These are phyloP conservation scores for Aspergillus sp. DNA, from an alignment of 2,329 filamentous ascomycete species.

Conservation along the genomic window DNA sequence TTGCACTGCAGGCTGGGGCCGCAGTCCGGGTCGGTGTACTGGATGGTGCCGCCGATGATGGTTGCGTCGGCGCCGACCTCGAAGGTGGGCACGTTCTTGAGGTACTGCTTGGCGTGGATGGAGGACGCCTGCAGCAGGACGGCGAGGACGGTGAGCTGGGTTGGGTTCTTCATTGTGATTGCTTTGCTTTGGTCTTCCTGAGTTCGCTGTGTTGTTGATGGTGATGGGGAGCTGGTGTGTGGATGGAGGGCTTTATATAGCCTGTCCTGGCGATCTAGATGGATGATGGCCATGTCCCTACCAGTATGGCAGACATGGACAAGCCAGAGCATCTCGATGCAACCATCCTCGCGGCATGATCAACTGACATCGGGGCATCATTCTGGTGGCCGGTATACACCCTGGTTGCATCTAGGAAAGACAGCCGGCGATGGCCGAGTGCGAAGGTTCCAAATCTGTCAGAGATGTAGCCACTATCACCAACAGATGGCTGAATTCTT, in stretches of 20 bases:
- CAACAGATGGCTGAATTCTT: neutral
- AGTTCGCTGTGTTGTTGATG: neutral
- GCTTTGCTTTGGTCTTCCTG: neutral
- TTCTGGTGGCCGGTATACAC: no score
- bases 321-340: neutral
- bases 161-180: slow-evolving; percentile 1
- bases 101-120: slow-evolving; percentile 1
- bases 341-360: neutral
- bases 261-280: neutral
- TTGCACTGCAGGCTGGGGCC: slow-evolving; percentile 2
- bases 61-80: slow-evolving; percentile 1
- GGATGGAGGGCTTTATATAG: neutral
- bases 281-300: neutral
- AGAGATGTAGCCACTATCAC: neutral
- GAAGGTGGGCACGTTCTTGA: slow-evolving; percentile 2
- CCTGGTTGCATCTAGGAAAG: no score
- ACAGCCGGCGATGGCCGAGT: no score
- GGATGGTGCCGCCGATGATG: slow-evolving; percentile 4
- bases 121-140: neutral
- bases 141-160: neutral
- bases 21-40: slow-evolving; percentile 8
- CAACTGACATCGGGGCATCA: neutral
- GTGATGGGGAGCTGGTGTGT: neutral
- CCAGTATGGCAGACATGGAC: neutral
- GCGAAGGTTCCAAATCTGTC: no score